Percentiles rank a stretch among this genome's conserved stretches.
phyloP scores from a whole-genome alignment of 768 basidiomycete species.

The Boletus rubescentipes region DNA sequence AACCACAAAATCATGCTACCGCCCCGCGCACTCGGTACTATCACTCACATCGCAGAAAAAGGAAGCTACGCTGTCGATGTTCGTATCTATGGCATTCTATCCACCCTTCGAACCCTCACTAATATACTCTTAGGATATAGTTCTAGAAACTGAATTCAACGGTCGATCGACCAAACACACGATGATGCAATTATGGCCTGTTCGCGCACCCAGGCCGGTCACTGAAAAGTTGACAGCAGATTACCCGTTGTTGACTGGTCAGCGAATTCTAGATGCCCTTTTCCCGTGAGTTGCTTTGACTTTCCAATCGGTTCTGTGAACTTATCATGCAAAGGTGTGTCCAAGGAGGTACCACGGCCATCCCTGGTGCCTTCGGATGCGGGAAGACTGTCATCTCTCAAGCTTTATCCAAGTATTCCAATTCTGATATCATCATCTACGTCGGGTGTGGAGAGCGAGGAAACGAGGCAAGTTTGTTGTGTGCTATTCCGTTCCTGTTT shows the following conservation, averaged over 20 bases:
- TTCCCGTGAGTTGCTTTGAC: slow-evolving; percentile 70
- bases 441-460: slow-evolving; percentile 99
- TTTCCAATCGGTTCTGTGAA: neutral
- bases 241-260: slow-evolving; percentile 90
- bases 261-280: slow-evolving; percentile 93
- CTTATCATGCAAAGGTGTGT: slow-evolving; percentile 63
- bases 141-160: slow-evolving; percentile 96
- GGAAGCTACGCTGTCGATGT: slow-evolving; percentile 92
- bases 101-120: slow-evolving; percentile 1
- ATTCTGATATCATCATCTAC: slow-evolving; percentile 99
- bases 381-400: slow-evolving; percentile 99
- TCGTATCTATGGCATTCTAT: slow-evolving; percentile 27
- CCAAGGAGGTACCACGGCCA: slow-evolving; percentile 94
- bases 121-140: slow-evolving; percentile 64
- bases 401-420: slow-evolving; percentile 97
- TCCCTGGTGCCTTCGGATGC: slow-evolving; percentile 98
- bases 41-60: slow-evolving; percentile 91
- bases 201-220: slow-evolving; percentile 94
- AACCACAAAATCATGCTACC: slow-evolving; percentile 97
- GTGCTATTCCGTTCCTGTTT: slow-evolving; percentile 37
- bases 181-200: slow-evolving; percentile 99
- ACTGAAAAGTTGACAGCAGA: slow-evolving; percentile 95
- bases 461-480: slow-evolving; percentile 66
- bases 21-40: slow-evolving; percentile 91
- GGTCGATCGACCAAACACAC: slow-evolving; percentile 91